These are phyloP conservation scores for Apostasia ramifera DNA, from an alignment of 106 monocot species.

Conservation along the genomic window DNA sequence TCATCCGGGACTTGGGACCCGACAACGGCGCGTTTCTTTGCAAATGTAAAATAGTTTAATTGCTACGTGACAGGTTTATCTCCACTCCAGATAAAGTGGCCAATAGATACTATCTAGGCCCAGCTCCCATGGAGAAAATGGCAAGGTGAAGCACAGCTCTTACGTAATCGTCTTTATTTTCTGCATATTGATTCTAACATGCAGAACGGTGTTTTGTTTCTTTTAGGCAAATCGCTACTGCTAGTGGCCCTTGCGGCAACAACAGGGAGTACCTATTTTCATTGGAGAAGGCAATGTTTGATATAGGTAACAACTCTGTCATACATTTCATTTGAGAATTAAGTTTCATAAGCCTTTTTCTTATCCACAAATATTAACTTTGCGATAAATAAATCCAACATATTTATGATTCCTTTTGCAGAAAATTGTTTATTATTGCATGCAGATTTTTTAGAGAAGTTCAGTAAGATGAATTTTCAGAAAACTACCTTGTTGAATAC, in stretches of 20 bases:
- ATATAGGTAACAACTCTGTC: slow-evolving; percentile 38
- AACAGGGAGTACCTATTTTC: slow-evolving; percentile 85
- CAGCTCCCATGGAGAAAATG: slow-evolving; percentile 86
- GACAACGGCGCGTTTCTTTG: too few relatives aligned
- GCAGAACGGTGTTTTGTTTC: too few relatives aligned
- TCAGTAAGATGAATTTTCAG: too few relatives aligned
- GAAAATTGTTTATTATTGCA: too few relatives aligned
- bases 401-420: too few relatives aligned
- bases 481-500: not conserved
- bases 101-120: slow-evolving; percentile 82
- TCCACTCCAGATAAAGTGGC: slow-evolving; percentile 52
- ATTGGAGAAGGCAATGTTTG: slow-evolving; percentile 63
- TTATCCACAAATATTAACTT: not conserved
- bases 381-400: not conserved
- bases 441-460: too few relatives aligned
- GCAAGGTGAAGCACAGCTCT: slow-evolving; percentile 44
- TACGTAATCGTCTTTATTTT: not conserved
- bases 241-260: slow-evolving; percentile 84
- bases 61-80: slow-evolving; percentile 34
- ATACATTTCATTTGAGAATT: not conserved
- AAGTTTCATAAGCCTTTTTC: not conserved
- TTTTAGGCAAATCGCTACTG: slow-evolving; percentile 85
- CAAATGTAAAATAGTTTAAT: not conserved
- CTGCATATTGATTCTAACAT: not conserved
- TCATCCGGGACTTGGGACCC: too few relatives aligned